Base-by-base conservation (phyloP, 805 yeast genomes). In the Spathaspora girioi region DNA sequence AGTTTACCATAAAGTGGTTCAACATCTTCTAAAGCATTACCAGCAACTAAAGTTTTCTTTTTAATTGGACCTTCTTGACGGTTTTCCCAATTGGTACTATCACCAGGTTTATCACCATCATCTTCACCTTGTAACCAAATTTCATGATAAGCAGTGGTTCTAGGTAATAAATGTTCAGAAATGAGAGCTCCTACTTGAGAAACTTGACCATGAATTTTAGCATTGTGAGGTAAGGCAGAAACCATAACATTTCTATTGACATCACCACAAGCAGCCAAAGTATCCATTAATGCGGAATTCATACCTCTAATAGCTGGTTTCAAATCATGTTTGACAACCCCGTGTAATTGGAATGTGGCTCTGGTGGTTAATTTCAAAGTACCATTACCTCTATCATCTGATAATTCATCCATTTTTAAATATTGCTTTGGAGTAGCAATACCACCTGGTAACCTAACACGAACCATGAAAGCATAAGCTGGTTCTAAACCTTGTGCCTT, bases 201-300 rank as follows among this genome's bases (percentile, higher is more conserved):
- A 57, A 93, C 79, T 71, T 92, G 92, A 31, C 73, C 70, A 67
- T 93, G 97, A 49, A 93, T 79, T 64, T 84, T 83, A 48, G 91
- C 88, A 65, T 90, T 90, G 29, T 80, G 80, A 15, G 97, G 97
- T 31, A 89, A 76, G n/a, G 97, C 96, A 53, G 93, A 81, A 50
- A 88, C 80, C 85, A 92, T 93, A 43, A 93, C 97, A 66, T 93
- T 93, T 81, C 98, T 87, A 75, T 89, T 89, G 43, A 93, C 98
- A 75, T 93, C 98, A 77, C 98, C 98, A 78, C 97, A 93, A 1
- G 98, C 98, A 54, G 96, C 98, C 53, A 93, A 80, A 8, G 97
- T 92, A 66, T 94, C 98, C 86, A 93, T 80, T 61, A 93, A 79
- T 6, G 85, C 87, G 15, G 96, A 76, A 68, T 93, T 93, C 85